Evolutionary conservation across 2,329 filamentous ascomycete species (phyloP).

Genomic region (Pezizomycotina sp.): DNA sequence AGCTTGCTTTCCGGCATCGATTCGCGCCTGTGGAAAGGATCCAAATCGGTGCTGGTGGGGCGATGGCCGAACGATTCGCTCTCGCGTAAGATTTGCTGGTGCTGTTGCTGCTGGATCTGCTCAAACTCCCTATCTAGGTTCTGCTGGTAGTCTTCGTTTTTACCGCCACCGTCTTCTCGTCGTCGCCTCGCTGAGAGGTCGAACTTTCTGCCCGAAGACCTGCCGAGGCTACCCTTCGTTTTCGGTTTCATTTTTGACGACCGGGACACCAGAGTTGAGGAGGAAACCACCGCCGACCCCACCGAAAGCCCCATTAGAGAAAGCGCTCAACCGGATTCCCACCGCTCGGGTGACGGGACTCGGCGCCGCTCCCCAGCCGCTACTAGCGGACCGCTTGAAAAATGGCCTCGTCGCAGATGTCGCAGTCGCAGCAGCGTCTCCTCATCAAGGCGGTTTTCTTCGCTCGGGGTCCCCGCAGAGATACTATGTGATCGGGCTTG

Average conservation of each 20-base stretch:
- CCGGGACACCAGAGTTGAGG: slow-evolving; percentile 40
- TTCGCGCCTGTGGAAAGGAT: slow-evolving; percentile 55
- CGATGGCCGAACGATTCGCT: slow-evolving; percentile 33
- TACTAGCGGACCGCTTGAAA: slow-evolving; percentile 36
- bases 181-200: slow-evolving; percentile 12
- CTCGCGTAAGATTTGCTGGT: slow-evolving; percentile 20
- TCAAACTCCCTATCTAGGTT: slow-evolving; percentile 38
- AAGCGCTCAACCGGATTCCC: slow-evolving; percentile 62
- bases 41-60: slow-evolving; percentile 49
- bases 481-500: slow-evolving; percentile 9
- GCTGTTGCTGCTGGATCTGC: slow-evolving; percentile 29
- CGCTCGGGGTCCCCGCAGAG: slow-evolving; percentile 1
- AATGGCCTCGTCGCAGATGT: slow-evolving; percentile 41
- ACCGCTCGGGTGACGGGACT: slow-evolving; percentile 37
- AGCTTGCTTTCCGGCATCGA: slow-evolving; percentile 43
- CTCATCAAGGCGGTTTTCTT: slow-evolving; percentile 17
- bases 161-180: slow-evolving; percentile 26
- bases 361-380: slow-evolving; percentile 42
- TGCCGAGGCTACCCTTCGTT: slow-evolving; percentile 51
- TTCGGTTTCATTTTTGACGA: slow-evolving; percentile 53
- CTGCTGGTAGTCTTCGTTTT: slow-evolving; percentile 41
- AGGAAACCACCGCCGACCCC: slow-evolving; percentile 41
- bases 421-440: not conserved
- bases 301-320: slow-evolving; percentile 44
- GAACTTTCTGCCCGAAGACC: slow-evolving; percentile 67